Base-by-base conservation (phyloP, 1,284 basidiomycete species). In the Cystobasidiaceae sp. region DNA sequence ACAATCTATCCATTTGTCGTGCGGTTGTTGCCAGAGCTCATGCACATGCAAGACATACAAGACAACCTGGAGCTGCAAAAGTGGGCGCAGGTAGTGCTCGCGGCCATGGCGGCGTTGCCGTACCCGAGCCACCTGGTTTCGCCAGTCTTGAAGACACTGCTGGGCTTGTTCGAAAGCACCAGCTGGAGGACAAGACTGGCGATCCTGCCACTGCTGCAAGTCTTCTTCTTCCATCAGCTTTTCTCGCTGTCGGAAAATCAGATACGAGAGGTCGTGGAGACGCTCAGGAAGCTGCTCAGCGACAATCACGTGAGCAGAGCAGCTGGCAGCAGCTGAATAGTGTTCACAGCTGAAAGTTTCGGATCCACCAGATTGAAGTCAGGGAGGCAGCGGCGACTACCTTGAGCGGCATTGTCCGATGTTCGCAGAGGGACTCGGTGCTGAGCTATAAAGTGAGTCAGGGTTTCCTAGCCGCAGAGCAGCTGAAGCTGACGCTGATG, bases 301-400 rank as follows among this genome's bases (percentile, higher is more conserved):
- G 93, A 97, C 75, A 88, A 90, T 74, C 94, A 94, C 74, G 70
- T 71, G 23, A 33, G 68, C 23, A n/a, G 21, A 11, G 13, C n/a
- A 21, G 39, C 5, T 4, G 33, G 23, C 19, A 3, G 25, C n/a
- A n/a, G 30, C 23, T 1, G 25, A 13, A 13, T 19, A 3, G 46
- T 19, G 19, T 9, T 15, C 5, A 13, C 5, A 2, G 19, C 52
- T 11, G 11, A 32, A n/a, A n/a, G n/a, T n/a, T 28, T n/a, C n/a
- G 19, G 34, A 19, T 15, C 37, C 41, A 15, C 11, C 28, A 68
- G 67, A 86, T 93, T 57, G 93, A 97, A 79, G 93, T 97, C 30
- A 84, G 93, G 67, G 90, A 93, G 76, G 93, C 89, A 82, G 89
- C 91, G n/a, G 89, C 89, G 4, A 87, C 87, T 5, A 89, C 90